Evolutionary conservation across 495 filamentous ascomycete species (phyloP), one percentile per base, ranked within the genome.

Genomic region (Aspergillus funiculosus): DNA sequence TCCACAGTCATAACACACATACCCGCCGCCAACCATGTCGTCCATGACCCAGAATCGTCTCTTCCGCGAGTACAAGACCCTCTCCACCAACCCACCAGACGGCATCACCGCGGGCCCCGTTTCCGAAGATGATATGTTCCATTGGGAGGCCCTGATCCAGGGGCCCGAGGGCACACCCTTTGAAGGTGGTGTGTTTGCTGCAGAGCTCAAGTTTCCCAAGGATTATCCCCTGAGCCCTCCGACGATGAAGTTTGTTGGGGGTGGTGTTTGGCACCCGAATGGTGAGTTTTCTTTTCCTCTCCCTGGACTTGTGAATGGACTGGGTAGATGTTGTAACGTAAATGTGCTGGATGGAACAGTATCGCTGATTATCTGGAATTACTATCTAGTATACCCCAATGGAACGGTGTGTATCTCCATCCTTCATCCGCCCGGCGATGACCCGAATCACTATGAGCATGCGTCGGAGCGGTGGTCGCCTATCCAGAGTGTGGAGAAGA

Each of bases 371-470:
- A 47, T 31, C 14, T 44, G 17, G 7, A 5, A 32, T 45, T n/a
- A 21, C 4, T 13, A 14, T 36, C 39, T 58, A 97, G 92, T 98
- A 22, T 98, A 98, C 60, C 77, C 86, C 25, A 87, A 81, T 60
- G 92, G 92, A 47, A 72, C 83, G 14, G 92, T 99, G 48, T 99
- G 92, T 68, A 99, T 99, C 50, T 92, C 86, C 10, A 99, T 99
- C 72, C 81, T 99, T 7, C 92, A 99, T 69, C 84, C 94, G 4
- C 92, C 92, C n/a, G 90, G 89, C 52, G 94, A 99, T 62, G 92
- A 99, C 67, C 90, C 92, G 50, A 94, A 94, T 65, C 94, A 97
- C 65, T 99, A 99, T 73, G 92, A 99, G 68, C 86, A 91, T 54
- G 94, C 94, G 17, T 85, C 81, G 14, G 92, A 99, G 73, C 78